Evolutionary conservation across 768 basidiomycete genomes (phyloP), one percentile per base, ranked within the genome.

Genomic region (Boletus tomentosulus): DNA sequence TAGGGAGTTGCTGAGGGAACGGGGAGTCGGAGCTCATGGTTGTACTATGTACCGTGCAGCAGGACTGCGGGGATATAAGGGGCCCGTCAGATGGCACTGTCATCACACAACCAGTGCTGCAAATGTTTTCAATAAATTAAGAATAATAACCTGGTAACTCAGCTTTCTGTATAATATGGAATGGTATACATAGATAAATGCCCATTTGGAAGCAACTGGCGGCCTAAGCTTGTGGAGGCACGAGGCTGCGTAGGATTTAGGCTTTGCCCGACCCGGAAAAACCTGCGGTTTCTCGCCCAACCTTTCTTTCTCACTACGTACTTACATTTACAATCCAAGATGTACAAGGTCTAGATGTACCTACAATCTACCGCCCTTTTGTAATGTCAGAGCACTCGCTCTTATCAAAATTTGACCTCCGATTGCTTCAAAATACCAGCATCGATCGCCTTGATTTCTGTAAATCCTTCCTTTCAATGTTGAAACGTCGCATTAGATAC

Each of bases 401-500:
- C 19, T 19, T 31, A 46, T 65, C 57, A 64, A 48, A 64, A 64
- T 7, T 46, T 48, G 38, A 53, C 46, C 19, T 65, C 64, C 1
- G 62, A 64, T 16, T 50, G 34, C 24, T 65, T 64, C 50, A 65
- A 50, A 46, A 68, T 57, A 15, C 68, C 67, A 3, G 57, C 57
- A 31, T 68, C 68, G 45, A 68, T 62, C 4, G 66, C 68, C 54
- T 60, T 70, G 50, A 68, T 68, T 46, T 68, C 68, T 68, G 51
- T 10, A 25, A 25, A 37, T 8, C 6, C 13, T 15, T 16, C 5
- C 7, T 10, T 22, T 45, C 6, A 45, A 27, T 11, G 4, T 30
- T 6, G 10, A 30, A n/a, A 5, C 9, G 10, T 45, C 19, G 3
- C n/a, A 19, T 4, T 22, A 35, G 2, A 4, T 34, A 16, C 2